These are phyloP conservation scores for Sclerotiophoma versabilis DNA, from an alignment of 2,329 filamentous ascomycete species.

Conservation along the genomic window DNA sequence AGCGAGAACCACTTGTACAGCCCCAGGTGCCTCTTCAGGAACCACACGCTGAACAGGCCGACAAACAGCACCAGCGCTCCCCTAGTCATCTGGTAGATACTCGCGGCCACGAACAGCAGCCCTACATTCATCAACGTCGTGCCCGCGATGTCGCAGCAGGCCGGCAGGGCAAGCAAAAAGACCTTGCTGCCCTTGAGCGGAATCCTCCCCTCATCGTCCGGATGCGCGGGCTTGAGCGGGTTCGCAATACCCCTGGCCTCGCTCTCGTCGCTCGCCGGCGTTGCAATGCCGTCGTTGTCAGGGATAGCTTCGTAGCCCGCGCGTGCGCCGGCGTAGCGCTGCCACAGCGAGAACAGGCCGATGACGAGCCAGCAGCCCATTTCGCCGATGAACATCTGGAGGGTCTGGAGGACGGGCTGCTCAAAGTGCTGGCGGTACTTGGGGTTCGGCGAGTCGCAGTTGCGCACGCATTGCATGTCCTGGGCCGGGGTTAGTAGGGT, in stretches of 20 bases:
- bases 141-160: slow-evolving; percentile 91
- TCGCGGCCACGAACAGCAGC: slow-evolving; percentile 89
- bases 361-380: slow-evolving; percentile 96
- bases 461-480: slow-evolving; percentile 96
- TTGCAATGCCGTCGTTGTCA: slow-evolving; percentile 40
- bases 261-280: slow-evolving; percentile 55
- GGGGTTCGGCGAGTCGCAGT: slow-evolving; percentile 77
- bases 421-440: slow-evolving; percentile 78
- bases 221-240: slow-evolving; percentile 53
- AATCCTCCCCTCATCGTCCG: slow-evolving; percentile 63
- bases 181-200: slow-evolving; percentile 75
- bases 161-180: slow-evolving; percentile 79
- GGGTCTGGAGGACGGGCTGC: slow-evolving; percentile 92
- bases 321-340: slow-evolving; percentile 59
- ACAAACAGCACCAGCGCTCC: slow-evolving; percentile 96
- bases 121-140: slow-evolving; percentile 98
- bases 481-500: slow-evolving; percentile 47
- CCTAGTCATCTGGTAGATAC: slow-evolving; percentile 98
- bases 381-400: slow-evolving; percentile 98
- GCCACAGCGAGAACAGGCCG: slow-evolving; percentile 71
- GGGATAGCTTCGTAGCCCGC: slow-evolving; percentile 72
- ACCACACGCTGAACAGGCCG: slow-evolving; percentile 91
- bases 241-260: slow-evolving; percentile 59
- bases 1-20: slow-evolving; percentile 94
- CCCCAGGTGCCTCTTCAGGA: slow-evolving; percentile 79